These are phyloP conservation scores for Gremmenia infestans DNA, from an alignment of 2,329 filamentous ascomycete genomes.

Conservation along the genomic window DNA sequence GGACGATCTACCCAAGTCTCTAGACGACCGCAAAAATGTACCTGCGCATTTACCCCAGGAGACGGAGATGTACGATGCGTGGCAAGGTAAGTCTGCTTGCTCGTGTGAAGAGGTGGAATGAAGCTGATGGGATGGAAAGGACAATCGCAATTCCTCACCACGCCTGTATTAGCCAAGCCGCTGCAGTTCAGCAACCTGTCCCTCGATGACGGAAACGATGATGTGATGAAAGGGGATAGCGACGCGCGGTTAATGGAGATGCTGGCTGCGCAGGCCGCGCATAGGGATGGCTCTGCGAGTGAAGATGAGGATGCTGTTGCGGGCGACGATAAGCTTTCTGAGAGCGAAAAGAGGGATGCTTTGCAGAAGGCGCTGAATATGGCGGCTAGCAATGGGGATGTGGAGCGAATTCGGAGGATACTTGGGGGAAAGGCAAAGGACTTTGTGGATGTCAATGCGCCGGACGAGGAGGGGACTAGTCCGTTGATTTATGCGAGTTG, in stretches of 20 bases:
- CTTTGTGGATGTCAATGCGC: slow-evolving; percentile 78
- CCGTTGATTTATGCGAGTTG: slow-evolving; percentile 96
- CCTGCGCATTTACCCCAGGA: slow-evolving; percentile 62
- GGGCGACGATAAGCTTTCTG: slow-evolving; percentile 65
- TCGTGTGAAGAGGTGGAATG: slow-evolving; percentile 10
- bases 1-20: slow-evolving; percentile 79
- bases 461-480: slow-evolving; percentile 93
- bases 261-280: slow-evolving; percentile 88
- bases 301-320: slow-evolving; percentile 78
- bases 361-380: slow-evolving; percentile 88
- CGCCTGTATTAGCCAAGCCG: slow-evolving; percentile 77
- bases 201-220: slow-evolving; percentile 72
- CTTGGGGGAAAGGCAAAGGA: slow-evolving; percentile 67
- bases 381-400: slow-evolving; percentile 94
- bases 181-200: slow-evolving; percentile 77
- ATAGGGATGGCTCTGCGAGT: slow-evolving; percentile 66
- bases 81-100: slow-evolving; percentile 65
- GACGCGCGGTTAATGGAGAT: slow-evolving; percentile 90
- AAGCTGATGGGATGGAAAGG: slow-evolving; percentile 47
- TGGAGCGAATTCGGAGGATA: slow-evolving; percentile 71
- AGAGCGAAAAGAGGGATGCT: slow-evolving; percentile 71
- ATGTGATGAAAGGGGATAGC: slow-evolving; percentile 59
- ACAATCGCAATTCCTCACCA: slow-evolving; percentile 91
- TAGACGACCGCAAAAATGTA: slow-evolving; percentile 77
- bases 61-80: slow-evolving; percentile 97